phyloP scores from a whole-genome alignment of 23 red algal species.

The Gracilaria caudata region DNA sequence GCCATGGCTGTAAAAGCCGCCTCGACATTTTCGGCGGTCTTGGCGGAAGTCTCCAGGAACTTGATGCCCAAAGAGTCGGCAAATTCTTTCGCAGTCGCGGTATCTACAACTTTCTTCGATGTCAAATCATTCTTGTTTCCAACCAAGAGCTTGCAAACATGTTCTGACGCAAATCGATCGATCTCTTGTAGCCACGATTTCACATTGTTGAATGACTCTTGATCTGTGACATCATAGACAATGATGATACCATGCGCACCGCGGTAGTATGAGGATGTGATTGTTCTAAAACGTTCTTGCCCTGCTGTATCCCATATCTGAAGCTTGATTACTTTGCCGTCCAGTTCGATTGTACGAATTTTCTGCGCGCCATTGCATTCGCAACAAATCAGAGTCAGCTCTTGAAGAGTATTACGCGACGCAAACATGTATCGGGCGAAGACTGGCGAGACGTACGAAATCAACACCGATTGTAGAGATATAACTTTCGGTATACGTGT shows the following conservation, averaged over 20 bases:
- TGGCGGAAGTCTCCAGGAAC: conserved; percentile 97
- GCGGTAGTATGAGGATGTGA: conserved; percentile 98
- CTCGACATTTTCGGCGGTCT: conserved; percentile 97
- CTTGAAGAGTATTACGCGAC: neutral
- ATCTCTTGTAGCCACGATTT: conserved; percentile 98
- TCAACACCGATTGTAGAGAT: conserved; percentile 99
- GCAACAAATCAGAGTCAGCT: neutral
- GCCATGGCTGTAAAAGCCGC: conserved; percentile 97
- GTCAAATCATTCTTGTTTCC: conserved; percentile 99
- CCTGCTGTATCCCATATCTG: conserved; percentile 99
- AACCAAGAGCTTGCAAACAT: conserved; percentile 96
- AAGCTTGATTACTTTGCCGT: conserved; percentile 97
- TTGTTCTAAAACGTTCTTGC: conserved; percentile 99
- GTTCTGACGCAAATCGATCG: conserved; percentile 90
- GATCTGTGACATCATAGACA: conserved; percentile 97
- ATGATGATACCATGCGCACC: conserved; percentile 99
- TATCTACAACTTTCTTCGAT: conserved; percentile 93
- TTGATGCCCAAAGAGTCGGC: conserved; percentile 94
- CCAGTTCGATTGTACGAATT: conserved; percentile 98
- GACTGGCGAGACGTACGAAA: conserved; percentile 81
- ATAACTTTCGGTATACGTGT: conserved; percentile 94
- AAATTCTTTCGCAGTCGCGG: conserved; percentile 90
- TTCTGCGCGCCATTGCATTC: conserved; percentile 63
- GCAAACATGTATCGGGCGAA: neutral
- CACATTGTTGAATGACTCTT: conserved; percentile 98